Conservation (phyloP, 2,329 filamentous ascomycete species). For the Pseudogymnoascus sp. region DNA sequence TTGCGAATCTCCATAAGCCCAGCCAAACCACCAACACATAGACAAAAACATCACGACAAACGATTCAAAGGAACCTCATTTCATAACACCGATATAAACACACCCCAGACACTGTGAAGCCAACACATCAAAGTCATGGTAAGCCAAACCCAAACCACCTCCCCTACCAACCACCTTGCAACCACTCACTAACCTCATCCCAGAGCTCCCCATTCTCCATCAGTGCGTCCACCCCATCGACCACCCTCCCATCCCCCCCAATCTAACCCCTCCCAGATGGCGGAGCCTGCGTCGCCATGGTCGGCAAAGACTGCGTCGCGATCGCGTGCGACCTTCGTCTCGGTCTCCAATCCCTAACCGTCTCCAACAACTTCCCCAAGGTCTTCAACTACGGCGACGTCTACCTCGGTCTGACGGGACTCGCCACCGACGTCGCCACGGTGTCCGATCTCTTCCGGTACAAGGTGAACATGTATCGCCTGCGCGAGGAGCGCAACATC, state of each 20-base stretch:
- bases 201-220: conserved; percentile 91
- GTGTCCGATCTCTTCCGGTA: conserved; percentile 97
- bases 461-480: conserved; percentile 99
- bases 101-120: conserved; percentile 8
- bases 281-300: conserved; percentile 96
- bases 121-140: conserved; percentile 20
- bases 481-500: conserved; percentile 96
- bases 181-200: conserved; percentile 27
- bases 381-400: conserved; percentile 96
- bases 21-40: conserved; percentile 9
- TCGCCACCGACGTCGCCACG: conserved; percentile 90
- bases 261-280: conserved; percentile 47
- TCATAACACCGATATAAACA: conserved; percentile 1
- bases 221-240: conserved; percentile 50
- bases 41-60: not conserved
- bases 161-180: not conserved
- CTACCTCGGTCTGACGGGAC: conserved; percentile 89
- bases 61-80: not conserved
- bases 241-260: conserved; percentile 11
- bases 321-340: conserved; percentile 98
- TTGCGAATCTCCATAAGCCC: conserved; percentile 14
- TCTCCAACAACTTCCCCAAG: conserved; percentile 99
- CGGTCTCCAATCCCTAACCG: conserved; percentile 89
- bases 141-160: conserved; percentile 11
- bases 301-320: conserved; percentile 98